Percentiles rank a stretch among this genome's conserved stretches.
These are phyloP conservation scores for Pythium insidiosum DNA, from an alignment of 352 stramenopile genomes.

Conservation along the genomic window DNA sequence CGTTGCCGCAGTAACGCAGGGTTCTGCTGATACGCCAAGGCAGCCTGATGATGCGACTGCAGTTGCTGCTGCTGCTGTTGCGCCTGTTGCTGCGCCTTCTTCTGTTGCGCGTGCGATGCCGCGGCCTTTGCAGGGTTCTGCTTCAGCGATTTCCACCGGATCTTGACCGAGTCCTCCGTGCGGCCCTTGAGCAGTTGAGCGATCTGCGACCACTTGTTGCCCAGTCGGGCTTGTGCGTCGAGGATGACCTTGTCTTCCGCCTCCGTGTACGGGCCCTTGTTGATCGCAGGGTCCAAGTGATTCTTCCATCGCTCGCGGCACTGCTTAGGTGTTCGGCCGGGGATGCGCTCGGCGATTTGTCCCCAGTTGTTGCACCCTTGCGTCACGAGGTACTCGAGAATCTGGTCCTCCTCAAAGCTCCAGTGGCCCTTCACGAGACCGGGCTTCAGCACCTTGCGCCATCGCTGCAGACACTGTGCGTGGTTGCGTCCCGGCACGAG, in stretches of 20 bases:
- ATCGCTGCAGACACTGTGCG: slow-evolving; percentile 85
- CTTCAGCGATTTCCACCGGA: slow-evolving; percentile 87
- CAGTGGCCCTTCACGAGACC: slow-evolving; percentile 94
- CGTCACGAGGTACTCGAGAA: slow-evolving; percentile 87
- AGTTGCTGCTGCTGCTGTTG: slow-evolving; percentile 16
- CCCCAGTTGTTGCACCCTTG: slow-evolving; percentile 91
- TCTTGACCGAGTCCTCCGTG: slow-evolving; percentile 93
- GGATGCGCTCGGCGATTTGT: slow-evolving; percentile 88
- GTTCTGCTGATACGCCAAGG: slow-evolving; percentile 48
- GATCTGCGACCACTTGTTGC: slow-evolving; percentile 96
- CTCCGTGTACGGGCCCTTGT: slow-evolving; percentile 92
- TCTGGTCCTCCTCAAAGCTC: slow-evolving; percentile 92
- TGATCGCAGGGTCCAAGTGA: slow-evolving; percentile 87
- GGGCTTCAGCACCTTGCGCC: slow-evolving; percentile 91
- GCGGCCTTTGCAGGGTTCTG: slow-evolving; percentile 78
- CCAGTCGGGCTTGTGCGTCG: slow-evolving; percentile 81
- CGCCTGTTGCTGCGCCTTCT: slow-evolving; percentile 66
- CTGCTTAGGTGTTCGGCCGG: slow-evolving; percentile 89
- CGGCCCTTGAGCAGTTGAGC: slow-evolving; percentile 88
- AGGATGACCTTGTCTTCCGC: slow-evolving; percentile 94
- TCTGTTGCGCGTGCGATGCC: slow-evolving; percentile 65
- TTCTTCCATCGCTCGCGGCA: slow-evolving; percentile 90
- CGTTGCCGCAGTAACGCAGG: slow-evolving; percentile 55
- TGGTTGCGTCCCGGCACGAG: slow-evolving; percentile 79
- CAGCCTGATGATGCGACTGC: slow-evolving; percentile 18